phyloP scores from a whole-genome alignment of 768 basidiomycete species.

The Mycena vulgaris region DNA sequence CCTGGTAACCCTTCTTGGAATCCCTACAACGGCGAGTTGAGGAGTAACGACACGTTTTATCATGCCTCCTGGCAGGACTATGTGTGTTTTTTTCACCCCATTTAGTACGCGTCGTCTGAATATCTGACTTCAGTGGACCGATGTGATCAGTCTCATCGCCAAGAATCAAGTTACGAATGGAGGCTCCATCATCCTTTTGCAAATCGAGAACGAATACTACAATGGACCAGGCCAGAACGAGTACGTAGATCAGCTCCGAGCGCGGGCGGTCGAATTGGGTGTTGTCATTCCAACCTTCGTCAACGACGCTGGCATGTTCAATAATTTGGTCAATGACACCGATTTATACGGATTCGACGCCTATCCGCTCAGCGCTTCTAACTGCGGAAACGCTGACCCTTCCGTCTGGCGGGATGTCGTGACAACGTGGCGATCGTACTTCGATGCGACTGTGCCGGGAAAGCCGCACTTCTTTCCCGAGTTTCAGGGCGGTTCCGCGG shows the following conservation, averaged over 20 bases:
- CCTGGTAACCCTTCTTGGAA: slow-evolving; percentile 32
- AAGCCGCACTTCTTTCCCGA: slow-evolving; percentile 38
- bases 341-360: slow-evolving; percentile 68
- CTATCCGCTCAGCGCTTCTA: slow-evolving; percentile 60
- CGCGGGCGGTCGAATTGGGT: slow-evolving; percentile 52
- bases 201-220: slow-evolving; percentile 67
- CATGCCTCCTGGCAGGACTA: slow-evolving; percentile 68
- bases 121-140: slow-evolving; percentile 49
- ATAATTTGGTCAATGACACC: slow-evolving; percentile 65
- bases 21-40: slow-evolving; percentile 49
- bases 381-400: slow-evolving; percentile 71
- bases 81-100: background rate
- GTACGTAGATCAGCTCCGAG: slow-evolving; percentile 63
- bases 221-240: slow-evolving; percentile 54
- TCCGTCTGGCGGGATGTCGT: slow-evolving; percentile 54
- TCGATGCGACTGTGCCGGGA: slow-evolving; percentile 28
- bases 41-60: slow-evolving; percentile 70
- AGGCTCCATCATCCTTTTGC: slow-evolving; percentile 63
- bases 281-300: slow-evolving; percentile 70
- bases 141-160: slow-evolving; percentile 58
- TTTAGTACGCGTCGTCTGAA: too few species aligned
- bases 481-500: slow-evolving; percentile 69
- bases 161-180: slow-evolving; percentile 67
- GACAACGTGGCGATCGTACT: slow-evolving; percentile 27
- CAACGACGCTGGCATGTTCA: slow-evolving; percentile 60